Evolutionary conservation across 2,329 filamentous ascomycete genomes (phyloP).

Genomic region (Ophiostoma piceae): DNA sequence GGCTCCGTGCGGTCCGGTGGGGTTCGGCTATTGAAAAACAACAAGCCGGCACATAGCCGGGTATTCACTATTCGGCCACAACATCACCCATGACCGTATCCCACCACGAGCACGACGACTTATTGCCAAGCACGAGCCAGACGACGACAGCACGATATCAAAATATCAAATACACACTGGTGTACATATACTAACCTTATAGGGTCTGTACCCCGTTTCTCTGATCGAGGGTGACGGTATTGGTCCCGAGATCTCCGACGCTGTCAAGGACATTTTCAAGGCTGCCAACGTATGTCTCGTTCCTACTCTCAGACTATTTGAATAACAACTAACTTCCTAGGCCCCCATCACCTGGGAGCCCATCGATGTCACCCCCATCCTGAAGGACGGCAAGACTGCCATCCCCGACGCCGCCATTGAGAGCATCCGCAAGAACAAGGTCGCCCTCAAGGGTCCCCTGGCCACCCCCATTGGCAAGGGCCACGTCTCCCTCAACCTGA

Average conservation of each 20-base stretch:
- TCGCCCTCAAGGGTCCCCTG: slow-evolving; percentile 95
- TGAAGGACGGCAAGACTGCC: slow-evolving; percentile 92
- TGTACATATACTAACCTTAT: slow-evolving; percentile 16
- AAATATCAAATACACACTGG: not conserved
- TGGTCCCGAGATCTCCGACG: slow-evolving; percentile 93
- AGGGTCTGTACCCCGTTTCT: slow-evolving; percentile 94
- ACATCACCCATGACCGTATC: not conserved
- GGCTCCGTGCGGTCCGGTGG: slow-evolving; percentile 3
- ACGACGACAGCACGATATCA: not conserved
- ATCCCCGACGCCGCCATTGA: slow-evolving; percentile 90
- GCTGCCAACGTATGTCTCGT: slow-evolving; percentile 70
- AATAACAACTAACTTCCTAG: slow-evolving; percentile 43
- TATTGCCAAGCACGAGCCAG: not conserved
- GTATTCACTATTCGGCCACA: not conserved
- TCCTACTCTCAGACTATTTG: not conserved
- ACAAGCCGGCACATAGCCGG: not conserved
- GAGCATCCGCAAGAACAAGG: slow-evolving; percentile 91
- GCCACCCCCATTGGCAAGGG: slow-evolving; percentile 98
- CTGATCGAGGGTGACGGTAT: slow-evolving; percentile 99
- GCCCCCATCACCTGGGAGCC: slow-evolving; percentile 94
- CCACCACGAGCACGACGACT: not conserved
- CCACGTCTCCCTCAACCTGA: slow-evolving; percentile 97
- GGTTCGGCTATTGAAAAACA: slow-evolving; percentile 8
- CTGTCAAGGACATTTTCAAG: slow-evolving; percentile 97
- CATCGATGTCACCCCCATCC: slow-evolving; percentile 86